phyloP scores from a whole-genome alignment of 1,284 basidiomycete species.

The Tetrapyrgos nigripes region DNA sequence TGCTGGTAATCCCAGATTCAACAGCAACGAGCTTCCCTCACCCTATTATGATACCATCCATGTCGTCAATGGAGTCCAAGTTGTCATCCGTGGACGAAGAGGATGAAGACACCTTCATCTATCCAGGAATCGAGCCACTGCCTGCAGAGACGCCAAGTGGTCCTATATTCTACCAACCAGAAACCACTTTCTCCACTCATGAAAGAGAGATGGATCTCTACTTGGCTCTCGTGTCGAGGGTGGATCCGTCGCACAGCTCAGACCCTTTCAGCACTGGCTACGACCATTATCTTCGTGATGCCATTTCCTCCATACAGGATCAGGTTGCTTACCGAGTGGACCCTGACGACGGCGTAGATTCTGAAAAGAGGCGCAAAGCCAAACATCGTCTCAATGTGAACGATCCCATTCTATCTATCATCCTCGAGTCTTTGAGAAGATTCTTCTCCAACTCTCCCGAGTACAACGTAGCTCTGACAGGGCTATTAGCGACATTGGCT shows the following conservation, averaged over 20 bases:
- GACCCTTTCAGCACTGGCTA: conserved; percentile 88
- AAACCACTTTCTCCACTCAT: conserved; percentile 77
- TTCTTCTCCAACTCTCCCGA: conserved; percentile 91
- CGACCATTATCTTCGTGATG: conserved; percentile 85
- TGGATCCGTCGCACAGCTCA: conserved; percentile 76
- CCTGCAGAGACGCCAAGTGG: conserved; percentile 21
- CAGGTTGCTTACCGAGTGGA: conserved; percentile 63
- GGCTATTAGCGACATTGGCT: conserved; percentile 79
- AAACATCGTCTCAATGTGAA: conserved; percentile 82
- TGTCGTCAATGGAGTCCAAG: conserved; percentile 18
- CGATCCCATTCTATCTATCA: conserved; percentile 76
- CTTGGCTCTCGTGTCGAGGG: conserved; percentile 77
- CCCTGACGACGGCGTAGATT: conserved; percentile 42
- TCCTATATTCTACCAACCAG: conserved; percentile 62
- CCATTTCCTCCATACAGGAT: conserved; percentile 70
- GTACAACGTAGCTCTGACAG: conserved; percentile 89
- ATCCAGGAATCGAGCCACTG: conserved; percentile 55
- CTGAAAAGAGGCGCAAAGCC: conserved; percentile 46
- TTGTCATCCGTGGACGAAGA: conserved; percentile 41
- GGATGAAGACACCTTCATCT: conserved; percentile 72
- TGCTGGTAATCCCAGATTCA: conserved; percentile 73
- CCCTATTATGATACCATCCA: conserved; percentile 48
- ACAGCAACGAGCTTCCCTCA: conserved; percentile 78
- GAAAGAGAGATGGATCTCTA: conserved; percentile 86
- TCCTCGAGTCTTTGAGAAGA: conserved; percentile 74